Evolutionary conservation across 495 filamentous ascomycete genomes (phyloP), one percentile per base, ranked within the genome.

Genomic region (Podospora didyma): DNA sequence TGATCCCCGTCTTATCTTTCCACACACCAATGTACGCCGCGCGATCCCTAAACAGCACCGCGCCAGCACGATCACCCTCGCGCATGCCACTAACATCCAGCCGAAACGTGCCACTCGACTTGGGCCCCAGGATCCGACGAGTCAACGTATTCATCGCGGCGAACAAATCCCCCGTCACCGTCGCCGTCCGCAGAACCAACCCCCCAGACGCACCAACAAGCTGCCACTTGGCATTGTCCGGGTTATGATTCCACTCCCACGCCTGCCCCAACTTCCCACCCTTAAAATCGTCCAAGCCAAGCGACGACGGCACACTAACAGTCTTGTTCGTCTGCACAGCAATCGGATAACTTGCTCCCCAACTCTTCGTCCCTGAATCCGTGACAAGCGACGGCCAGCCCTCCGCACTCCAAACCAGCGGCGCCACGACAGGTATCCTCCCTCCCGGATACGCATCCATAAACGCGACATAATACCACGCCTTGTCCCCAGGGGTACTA

Each of bases 181-280:
- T 75, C 10, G 76, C 79, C 1, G 81, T 79, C 17, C 58, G 55
- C n/a, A 86, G 64, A 3, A 66, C 70, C 7, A 86, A 50, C 2
- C 70, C 69, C 2, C 60, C 59, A 11, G 42, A 37, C 35, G 49
- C 1, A 47, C 57, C 46, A 66, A 44, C 22, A 9, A 54, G 20
- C n/a, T 28, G 7, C 28, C 42, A 77, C 48, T 69, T 73, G 14
- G 57, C 62, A 28, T 65, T 65, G 37, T 84, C 79, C 0, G 82
- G 82, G 53, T 84, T 83, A 44, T 84, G 81, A 60, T 86, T 86
- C 82, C 83, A 86, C 59, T 86, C 82, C 81, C 81, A 84, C 26
- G 73, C 65, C 0, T 70, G 63, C 6, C 69, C 60, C 3, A 86
- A 58, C 5, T 60, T 50, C 6, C 55, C 37, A 0, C 67, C 74